Conservation (phyloP, 768 basidiomycete genomes). For the Tubosaeta sp. region DNA sequence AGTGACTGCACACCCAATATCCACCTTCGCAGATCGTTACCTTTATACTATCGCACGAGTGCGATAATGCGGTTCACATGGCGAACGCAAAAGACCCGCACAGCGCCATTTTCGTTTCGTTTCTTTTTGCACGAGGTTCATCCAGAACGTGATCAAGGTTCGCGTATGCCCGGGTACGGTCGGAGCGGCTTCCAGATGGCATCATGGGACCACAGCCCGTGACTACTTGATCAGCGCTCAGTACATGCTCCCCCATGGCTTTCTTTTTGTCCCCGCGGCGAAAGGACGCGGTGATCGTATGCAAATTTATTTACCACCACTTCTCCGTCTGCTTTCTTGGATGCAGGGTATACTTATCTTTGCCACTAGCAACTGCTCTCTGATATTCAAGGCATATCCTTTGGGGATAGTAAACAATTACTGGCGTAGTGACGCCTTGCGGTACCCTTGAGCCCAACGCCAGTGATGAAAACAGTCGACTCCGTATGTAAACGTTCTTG, state of each 20-base stretch:
- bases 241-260: background rate
- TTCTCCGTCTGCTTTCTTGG: background rate
- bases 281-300: conserved; percentile 1
- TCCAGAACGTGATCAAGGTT: conserved; percentile 11
- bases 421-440: background rate
- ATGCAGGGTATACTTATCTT: background rate
- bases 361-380: background rate
- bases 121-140: conserved; percentile 17
- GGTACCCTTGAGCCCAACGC: background rate
- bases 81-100: conserved; percentile 8
- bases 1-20: background rate
- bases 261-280: conserved; percentile 13
- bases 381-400: background rate
- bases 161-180: conserved; percentile 5
- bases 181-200: conserved; percentile 1
- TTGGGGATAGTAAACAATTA: background rate
- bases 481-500: background rate
- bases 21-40: background rate
- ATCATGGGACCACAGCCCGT: conserved; percentile 1
- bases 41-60: background rate
- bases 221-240: background rate
- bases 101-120: background rate
- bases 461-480: background rate
- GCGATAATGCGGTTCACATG: conserved; percentile 13
- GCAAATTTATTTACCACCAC: conserved; percentile 7